Evolutionary conservation across 2,329 filamentous ascomycete species (phyloP), one percentile per base, ranked within the genome.

Genomic region (Aspergillus neotritici): DNA sequence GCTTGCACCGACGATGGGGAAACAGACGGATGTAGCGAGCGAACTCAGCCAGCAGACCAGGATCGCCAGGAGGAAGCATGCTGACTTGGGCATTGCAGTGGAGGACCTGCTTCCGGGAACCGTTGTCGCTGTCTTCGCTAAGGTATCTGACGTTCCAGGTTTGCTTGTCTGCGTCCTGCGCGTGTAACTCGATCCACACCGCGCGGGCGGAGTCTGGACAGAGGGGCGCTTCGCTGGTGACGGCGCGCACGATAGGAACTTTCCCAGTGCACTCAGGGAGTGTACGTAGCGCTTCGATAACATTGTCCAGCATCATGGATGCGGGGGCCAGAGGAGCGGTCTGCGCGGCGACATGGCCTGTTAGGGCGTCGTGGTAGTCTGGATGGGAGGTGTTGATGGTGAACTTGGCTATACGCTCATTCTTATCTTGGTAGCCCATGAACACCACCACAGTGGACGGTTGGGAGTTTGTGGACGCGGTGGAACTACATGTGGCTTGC

Each of bases 271-370:
- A 42, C 8, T 53, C 46, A 1, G 49, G 47, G 3, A 53, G 39
- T 4, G 40, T 49, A 25, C 45, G 43, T 2, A 55, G n/a, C 4
- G 49, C 40, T 32, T 53, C 50, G 8, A 55, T 34, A 7, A 44
- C 50, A 12, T 43, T 48, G 25, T 55, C 50, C 1, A 55, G 40
- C 14, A 50, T 46, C 10, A 40, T 28, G 2, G 48, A 53, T 17
- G 49, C 50, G 4, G 47, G 54, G 2, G 46, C 52, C 13, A 50
- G 45, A 5, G 46, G 52, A 4, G 52, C 46, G 0, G 50, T 52
- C 9, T 42, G 43, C 2, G 44, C 48, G 3, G 47, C 48, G 2
- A 52, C 14, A 36, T 56, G 54, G 2, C 50, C 51, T 0, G 38
- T 39, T 4, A 56, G 41, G 6, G 48, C 40, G 10, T 41, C 45